Evolutionary conservation across 1,284 basidiomycete species (phyloP).

Genomic region (Sanghuangporus baumii): DNA sequence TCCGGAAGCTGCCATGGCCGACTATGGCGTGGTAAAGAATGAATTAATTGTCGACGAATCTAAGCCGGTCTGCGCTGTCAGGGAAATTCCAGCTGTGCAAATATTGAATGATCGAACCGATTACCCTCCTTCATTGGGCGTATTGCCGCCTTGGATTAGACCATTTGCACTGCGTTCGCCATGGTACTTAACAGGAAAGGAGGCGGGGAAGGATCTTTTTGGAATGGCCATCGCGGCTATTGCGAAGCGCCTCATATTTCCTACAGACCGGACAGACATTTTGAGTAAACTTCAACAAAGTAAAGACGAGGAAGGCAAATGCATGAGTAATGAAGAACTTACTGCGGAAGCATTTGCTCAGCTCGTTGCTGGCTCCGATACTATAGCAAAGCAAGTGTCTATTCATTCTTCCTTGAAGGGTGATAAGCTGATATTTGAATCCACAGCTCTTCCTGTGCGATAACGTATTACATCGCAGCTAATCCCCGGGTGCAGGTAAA

Average conservation of each 20-base stretch:
- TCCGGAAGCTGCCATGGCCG: conserved; percentile 45
- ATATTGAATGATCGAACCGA: conserved; percentile 90
- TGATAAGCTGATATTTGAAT: neutral
- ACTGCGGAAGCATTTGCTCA: conserved; percentile 48
- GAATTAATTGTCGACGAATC: neutral
- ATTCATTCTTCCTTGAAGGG: neutral
- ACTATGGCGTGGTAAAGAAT: conserved; percentile 37
- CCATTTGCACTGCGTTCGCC: conserved; percentile 59
- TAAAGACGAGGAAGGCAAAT: conserved; percentile 40
- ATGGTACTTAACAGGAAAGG: conserved; percentile 69
- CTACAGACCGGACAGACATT: conserved; percentile 10
- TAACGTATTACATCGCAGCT: conserved; percentile 69
- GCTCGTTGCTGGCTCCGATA: conserved; percentile 46
- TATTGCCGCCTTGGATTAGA: conserved; percentile 67
- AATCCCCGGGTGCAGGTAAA: conserved; percentile 64
- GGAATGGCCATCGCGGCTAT: conserved; percentile 74
- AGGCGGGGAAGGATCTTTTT: conserved; percentile 29
- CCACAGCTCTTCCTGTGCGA: neutral
- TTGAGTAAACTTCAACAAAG: conserved; percentile 25
- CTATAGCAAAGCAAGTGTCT: conserved; percentile 70
- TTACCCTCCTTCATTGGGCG: conserved; percentile 80
- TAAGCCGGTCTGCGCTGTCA: conserved; percentile 11
- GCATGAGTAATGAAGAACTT: conserved; percentile 40
- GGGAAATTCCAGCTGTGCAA: conserved; percentile 59
- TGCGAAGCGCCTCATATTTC: conserved; percentile 11